Base-by-base conservation (phyloP, 2,329 filamentous ascomycete species). In the Leptographium wingfieldii region DNA sequence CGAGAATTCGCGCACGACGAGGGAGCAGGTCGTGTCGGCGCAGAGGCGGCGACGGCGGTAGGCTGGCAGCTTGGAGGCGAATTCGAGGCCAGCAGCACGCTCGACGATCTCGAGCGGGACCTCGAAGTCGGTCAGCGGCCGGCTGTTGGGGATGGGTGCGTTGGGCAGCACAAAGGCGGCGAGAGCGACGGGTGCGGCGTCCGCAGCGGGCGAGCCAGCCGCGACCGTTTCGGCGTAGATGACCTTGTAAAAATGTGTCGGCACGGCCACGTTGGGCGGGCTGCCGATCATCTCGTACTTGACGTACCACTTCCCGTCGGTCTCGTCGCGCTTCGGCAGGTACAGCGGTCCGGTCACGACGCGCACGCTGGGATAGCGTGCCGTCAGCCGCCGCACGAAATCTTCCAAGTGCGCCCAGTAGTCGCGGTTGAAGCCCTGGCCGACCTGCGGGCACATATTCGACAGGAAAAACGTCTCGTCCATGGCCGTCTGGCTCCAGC, bases 361-460 rank as follows among this genome's bases (percentile, higher is more conserved):
- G 63, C 94, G 82, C 31, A 99, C 92, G 51, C 83, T 88, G 1
- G 92, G 92, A 70, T 96, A 99, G 59, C 77, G 80, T 55, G 78
- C 75, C 0, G 92, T 92, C 65, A 99, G 78, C 22, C 90, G 79
- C 11, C 94, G 83, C 75, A 92, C 96, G 70, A 97, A 99, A 70
- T 96, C 92, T 76, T 99, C 94, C 66, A 99, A 92, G 73, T 99
- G 94, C 46, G 94, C 88, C 94, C 94, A 99, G 81, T 99, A 99
- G 76, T 99, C 94, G 57, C 94, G 83, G 76, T 99, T 99, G 80
- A 99, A 99, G 61, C 94, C 94, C 70, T 96, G 90, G 66, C 94
- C 94, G 35, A 99, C 94, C 76, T 99, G 94, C 38, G 94, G 94
- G 70, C 92, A 96, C 92, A 99, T 99, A 76, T 99, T 99, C 70